Evolutionary conservation across 2,329 filamentous ascomycete genomes (phyloP).

Genomic region (Monosporascus sp.): DNA sequence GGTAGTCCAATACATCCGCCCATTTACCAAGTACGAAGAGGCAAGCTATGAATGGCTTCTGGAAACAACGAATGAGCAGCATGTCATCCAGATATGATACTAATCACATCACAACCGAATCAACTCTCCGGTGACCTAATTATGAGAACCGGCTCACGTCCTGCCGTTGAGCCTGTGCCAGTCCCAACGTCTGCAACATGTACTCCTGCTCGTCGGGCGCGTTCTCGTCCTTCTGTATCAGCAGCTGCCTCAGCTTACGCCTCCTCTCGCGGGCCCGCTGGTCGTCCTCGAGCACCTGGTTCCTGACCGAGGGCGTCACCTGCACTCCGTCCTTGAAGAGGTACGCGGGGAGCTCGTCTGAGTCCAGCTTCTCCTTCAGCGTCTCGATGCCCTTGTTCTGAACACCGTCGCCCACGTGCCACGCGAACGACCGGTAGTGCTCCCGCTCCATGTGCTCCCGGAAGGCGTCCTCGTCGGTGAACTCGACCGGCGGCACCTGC

Average conservation of each 20-base stretch:
- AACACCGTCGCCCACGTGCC: conserved; percentile 57
- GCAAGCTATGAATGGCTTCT: too few relatives aligned
- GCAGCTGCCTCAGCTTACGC: conserved; percentile 38
- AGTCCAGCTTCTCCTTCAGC: conserved; percentile 10
- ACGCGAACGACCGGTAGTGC: conserved; percentile 50
- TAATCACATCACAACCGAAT: background rate
- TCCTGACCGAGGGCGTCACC: conserved; percentile 52
- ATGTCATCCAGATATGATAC: too few relatives aligned
- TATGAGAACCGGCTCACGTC: background rate
- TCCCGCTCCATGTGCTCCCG: conserved; percentile 45
- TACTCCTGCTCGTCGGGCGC: conserved; percentile 37
- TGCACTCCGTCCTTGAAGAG: conserved; percentile 47
- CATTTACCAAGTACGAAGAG: too few relatives aligned
- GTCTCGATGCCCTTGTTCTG: conserved; percentile 33
- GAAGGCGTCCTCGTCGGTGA: conserved; percentile 29
- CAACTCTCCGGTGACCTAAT: too few relatives aligned
- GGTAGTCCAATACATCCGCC: too few relatives aligned
- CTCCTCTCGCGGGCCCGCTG: conserved; percentile 40
- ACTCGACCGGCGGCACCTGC: conserved; percentile 11
- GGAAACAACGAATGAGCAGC: too few relatives aligned
- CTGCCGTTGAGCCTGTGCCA: background rate
- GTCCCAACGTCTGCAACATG: conserved; percentile 22
- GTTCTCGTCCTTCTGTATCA: conserved; percentile 40
- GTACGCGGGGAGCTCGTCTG: conserved; percentile 38
- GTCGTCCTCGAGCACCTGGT: conserved; percentile 46